Evolutionary conservation across 2,329 filamentous ascomycete species (phyloP).

Genomic region (Neoscytalidium dimidiatum): DNA sequence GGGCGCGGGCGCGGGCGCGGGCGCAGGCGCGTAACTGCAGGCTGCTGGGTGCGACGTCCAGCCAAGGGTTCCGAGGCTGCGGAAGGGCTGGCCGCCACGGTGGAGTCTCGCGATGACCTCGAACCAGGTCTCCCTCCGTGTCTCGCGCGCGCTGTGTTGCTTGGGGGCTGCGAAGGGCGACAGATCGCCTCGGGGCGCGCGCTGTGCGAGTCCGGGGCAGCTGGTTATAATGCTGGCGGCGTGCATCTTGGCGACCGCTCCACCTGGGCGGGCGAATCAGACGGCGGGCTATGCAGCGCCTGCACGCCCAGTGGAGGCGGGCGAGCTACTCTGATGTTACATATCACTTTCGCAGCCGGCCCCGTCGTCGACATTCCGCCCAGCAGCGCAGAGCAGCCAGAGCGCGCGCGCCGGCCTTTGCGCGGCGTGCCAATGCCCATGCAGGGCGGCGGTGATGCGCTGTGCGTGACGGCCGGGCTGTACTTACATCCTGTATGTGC

Average conservation of each 20-base stretch:
- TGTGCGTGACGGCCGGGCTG: background rate
- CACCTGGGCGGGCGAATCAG: conserved; percentile 14
- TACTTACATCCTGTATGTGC: no score
- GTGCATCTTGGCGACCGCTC: conserved; percentile 13
- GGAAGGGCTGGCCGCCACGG: conserved; percentile 14
- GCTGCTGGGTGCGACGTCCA: background rate
- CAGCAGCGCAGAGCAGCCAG: background rate
- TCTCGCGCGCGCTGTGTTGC: conserved; percentile 15
- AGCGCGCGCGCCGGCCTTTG: background rate
- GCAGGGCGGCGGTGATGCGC: conserved; percentile 3
- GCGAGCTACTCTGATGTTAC: conserved; percentile 14
- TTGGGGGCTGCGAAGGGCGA: conserved; percentile 11
- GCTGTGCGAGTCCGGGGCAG: conserved; percentile 10
- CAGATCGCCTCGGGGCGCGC: conserved; percentile 13
- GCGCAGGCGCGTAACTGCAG: conserved; percentile 16
- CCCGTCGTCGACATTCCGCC: conserved; percentile 1
- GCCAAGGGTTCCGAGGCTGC: conserved; percentile 15
- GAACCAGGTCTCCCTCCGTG: conserved; percentile 16
- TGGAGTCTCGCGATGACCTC: conserved; percentile 17
- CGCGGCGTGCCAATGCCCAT: background rate
- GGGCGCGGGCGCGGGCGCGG: background rate
- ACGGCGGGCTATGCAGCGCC: background rate
- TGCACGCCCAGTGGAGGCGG: conserved; percentile 16
- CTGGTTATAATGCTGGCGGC: conserved; percentile 16
- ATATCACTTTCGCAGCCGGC: conserved; percentile 16